Conservation (phyloP, 2,329 filamentous ascomycete genomes). For the Cladosporium sp. region DNA sequence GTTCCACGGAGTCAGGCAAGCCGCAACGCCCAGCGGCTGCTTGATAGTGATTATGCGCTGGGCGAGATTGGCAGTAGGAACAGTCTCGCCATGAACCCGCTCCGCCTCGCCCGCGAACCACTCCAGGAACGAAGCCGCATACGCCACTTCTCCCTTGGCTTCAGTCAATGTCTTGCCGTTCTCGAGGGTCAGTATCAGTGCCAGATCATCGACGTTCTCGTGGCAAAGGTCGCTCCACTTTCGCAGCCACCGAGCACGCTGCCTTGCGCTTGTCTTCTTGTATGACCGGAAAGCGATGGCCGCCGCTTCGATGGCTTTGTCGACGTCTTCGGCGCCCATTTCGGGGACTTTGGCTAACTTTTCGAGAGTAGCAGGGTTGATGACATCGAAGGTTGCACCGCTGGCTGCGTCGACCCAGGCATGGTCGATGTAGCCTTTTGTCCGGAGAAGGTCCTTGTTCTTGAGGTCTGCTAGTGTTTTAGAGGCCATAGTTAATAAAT, state of each 20-base stretch:
- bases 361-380: conserved; percentile 29
- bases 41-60: conserved; percentile 33
- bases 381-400: conserved; percentile 32
- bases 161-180: conserved; percentile 39
- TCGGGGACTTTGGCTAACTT: conserved; percentile 31
- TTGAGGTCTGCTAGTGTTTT: conserved; percentile 20
- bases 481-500: neutral
- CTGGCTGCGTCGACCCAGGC: conserved; percentile 28
- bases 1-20: conserved; percentile 37
- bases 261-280: conserved; percentile 29
- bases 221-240: conserved; percentile 35
- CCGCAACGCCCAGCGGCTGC: conserved; percentile 35
- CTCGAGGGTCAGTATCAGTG: conserved; percentile 36
- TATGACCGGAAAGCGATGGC: conserved; percentile 29
- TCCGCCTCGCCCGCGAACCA: conserved; percentile 39
- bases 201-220: conserved; percentile 37
- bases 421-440: conserved; percentile 31
- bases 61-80: conserved; percentile 25
- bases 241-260: conserved; percentile 31
- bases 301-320: conserved; percentile 28
- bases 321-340: conserved; percentile 28
- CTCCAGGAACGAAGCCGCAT: conserved; percentile 35
- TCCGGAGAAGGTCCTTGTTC: conserved; percentile 28
- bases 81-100: conserved; percentile 29
- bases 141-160: conserved; percentile 36